These are phyloP conservation scores for Rhynchospora breviuscula DNA, from an alignment of 176 grass and related monocot genomes.

Conservation along the genomic window DNA sequence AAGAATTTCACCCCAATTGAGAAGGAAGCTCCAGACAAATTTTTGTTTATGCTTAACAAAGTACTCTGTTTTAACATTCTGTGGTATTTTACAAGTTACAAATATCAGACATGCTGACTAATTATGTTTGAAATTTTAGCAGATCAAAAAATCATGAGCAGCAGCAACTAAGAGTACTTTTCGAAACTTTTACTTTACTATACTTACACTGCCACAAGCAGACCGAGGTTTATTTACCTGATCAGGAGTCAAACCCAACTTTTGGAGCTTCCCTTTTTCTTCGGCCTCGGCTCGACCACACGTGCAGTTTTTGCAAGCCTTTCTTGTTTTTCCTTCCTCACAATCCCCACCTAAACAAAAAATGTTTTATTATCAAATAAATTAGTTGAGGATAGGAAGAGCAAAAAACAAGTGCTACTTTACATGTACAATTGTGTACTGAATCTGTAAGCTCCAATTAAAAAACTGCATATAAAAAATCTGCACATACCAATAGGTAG, in stretches of 20 bases:
- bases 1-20: neutral
- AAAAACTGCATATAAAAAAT: neutral
- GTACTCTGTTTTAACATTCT: neutral
- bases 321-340: conserved; percentile 34
- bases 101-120: neutral
- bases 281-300: conserved; percentile 36
- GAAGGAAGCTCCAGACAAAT: neutral
- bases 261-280: conserved; percentile 14
- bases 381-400: neutral
- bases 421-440: neutral
- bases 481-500: conserved; percentile 29
- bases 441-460: neutral
- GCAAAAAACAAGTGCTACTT: neutral
- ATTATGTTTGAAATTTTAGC: neutral
- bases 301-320: conserved; percentile 51
- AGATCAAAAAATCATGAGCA: neutral
- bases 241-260: conserved; percentile 30
- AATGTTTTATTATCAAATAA: neutral
- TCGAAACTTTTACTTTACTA: neutral
- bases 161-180: neutral
- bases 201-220: conserved; percentile 41
- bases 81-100: neutral
- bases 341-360: conserved; percentile 36
- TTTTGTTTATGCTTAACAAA: neutral
- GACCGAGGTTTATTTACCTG: conserved; percentile 42